phyloP scores from a whole-genome alignment of 345 rosid genomes.

The Stellera chamaejasme region DNA sequence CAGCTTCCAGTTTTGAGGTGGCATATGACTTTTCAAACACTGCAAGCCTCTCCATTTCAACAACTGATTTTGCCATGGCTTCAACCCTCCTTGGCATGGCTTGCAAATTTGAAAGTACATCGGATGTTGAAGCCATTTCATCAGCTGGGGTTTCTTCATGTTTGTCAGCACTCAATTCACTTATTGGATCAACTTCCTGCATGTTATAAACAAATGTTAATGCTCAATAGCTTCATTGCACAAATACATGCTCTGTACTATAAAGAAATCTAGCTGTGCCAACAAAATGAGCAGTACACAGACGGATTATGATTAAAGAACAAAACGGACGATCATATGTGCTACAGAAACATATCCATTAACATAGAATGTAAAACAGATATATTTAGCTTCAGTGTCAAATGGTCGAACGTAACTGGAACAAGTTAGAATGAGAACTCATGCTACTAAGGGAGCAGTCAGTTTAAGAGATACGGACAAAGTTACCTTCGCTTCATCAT shows the following conservation, averaged over 20 bases:
- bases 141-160: constrained; percentile 21
- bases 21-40: constrained; percentile 40
- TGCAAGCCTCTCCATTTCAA: constrained; percentile 53
- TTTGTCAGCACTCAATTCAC: constrained; percentile 24
- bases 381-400: too few species aligned
- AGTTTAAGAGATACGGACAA: background rate
- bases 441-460: too few species aligned
- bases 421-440: too few species aligned
- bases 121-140: constrained; percentile 13
- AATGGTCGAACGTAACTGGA: too few species aligned
- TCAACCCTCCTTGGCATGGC: constrained; percentile 48
- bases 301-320: too few species aligned
- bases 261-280: too few species aligned
- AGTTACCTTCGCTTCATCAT: constrained; percentile 43
- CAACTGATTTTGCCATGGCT: constrained; percentile 52
- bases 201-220: background rate
- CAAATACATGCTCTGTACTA: background rate
- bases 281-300: too few species aligned
- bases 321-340: too few species aligned
- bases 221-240: constrained; percentile 1
- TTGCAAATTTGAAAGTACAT: constrained; percentile 37
- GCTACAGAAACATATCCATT: too few species aligned
- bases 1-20: constrained; percentile 48
- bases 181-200: constrained; percentile 33
- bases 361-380: too few species aligned